Evolutionary conservation across 805 yeast genomes (phyloP), one percentile per base, ranked within the genome.

Genomic region (Lachancea quebecensis): DNA sequence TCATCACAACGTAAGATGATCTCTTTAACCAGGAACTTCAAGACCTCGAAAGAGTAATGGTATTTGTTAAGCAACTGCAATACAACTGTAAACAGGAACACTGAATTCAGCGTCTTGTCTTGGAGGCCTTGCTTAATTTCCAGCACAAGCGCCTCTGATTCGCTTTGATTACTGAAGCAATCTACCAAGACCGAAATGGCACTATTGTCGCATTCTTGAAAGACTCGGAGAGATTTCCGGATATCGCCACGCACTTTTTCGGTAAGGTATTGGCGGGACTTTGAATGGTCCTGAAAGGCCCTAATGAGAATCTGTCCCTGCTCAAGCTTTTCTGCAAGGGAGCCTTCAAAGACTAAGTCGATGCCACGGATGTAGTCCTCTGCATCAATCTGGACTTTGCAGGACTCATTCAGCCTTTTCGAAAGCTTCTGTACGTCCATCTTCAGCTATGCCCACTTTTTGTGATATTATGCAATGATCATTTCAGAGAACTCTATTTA

Each of bases 221-320:
- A 60, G 2, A 58, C 35, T 16, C 52, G 43, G 12, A 61, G 27
- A 6, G 63, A 48, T 31, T 39, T 44, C 2, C 50, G 11, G 14
- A 54, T 34, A 44, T 60, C 50, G 14, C 41, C 16, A 5, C 42
- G 39, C 10, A 61, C 50, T 11, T 47, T 35, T 8, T 35, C 34
- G 5, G 44, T 38, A 31, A 61, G 38, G 46, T 53, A 39, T 2
- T 44, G 40, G 25, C 57, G 50, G 2, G 64, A 53, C 14, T 50
- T 58, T 10, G 46, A 42, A 45, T 61, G 64, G 32, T 59, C 64
- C 28, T 59, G 62, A 31, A 53, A 60, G 3, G 64, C 50, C 35
- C 65, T 49, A 3, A 48, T 49, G 6, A 61, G 16, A 4, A 59
- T 46, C 25, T 49, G 49, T 41, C 57, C 64, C 2, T 52, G 41